Percentiles rank a stretch among this genome's conserved stretches.
phyloP scores from a whole-genome alignment of 305 asterid species.

The Stenogyne calaminthoides region DNA sequence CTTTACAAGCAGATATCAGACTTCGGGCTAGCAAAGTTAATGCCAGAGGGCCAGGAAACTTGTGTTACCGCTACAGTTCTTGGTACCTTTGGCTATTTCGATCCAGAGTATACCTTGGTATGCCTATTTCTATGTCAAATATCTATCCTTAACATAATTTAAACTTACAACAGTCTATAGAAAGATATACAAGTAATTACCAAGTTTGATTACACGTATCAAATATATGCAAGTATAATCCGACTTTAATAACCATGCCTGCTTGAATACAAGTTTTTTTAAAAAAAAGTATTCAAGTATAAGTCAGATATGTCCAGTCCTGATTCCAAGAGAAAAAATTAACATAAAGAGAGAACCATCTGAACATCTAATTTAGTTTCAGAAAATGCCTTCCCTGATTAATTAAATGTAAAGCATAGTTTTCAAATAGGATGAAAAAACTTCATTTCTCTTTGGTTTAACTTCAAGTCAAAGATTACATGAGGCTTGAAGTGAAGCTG shows the following conservation, averaged over 20 bases:
- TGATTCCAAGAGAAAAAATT: too few species aligned
- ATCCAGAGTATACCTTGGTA: slow-evolving; percentile 95
- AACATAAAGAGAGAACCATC: too few species aligned
- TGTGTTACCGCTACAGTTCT: slow-evolving; percentile 85
- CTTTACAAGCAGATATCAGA: slow-evolving; percentile 74
- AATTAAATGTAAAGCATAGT: not conserved
- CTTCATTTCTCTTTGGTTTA: not conserved
- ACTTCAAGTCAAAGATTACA: too few species aligned
- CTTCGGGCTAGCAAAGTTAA: slow-evolving; percentile 90
- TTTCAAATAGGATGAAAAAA: not conserved
- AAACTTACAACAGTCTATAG: not conserved
- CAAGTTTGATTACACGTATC: not conserved
- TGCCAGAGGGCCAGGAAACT: slow-evolving; percentile 92
- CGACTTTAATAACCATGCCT: too few species aligned
- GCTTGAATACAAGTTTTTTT: too few species aligned
- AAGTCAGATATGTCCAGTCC: too few species aligned
- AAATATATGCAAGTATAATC: not conserved
- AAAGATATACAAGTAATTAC: not conserved
- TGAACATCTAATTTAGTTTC: too few species aligned
- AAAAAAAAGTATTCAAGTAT: too few species aligned
- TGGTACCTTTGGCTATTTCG: slow-evolving; percentile 96
- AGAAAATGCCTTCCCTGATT: too few species aligned
- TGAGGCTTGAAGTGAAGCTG: too few species aligned
- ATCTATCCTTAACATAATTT: not conserved
- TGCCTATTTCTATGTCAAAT: slow-evolving; percentile 29